These are phyloP conservation scores for Eucalyptus victrix DNA, from an alignment of 345 rosid species.

Conservation along the genomic window DNA sequence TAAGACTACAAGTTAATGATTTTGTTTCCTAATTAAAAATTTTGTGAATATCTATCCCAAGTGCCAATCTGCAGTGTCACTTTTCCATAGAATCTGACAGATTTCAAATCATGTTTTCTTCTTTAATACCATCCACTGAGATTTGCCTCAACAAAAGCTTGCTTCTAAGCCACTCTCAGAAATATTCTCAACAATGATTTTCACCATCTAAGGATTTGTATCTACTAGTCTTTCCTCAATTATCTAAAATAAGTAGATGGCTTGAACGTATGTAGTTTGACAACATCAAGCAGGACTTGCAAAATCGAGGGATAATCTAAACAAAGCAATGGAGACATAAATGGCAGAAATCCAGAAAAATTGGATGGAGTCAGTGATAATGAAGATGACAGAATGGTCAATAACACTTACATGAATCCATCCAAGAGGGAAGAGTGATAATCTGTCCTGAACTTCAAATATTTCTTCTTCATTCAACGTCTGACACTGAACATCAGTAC, in stretches of 20 bases:
- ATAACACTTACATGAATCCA: conserved; percentile 85
- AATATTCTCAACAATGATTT: not conserved
- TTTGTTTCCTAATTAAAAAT: not conserved
- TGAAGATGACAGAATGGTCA: not conserved
- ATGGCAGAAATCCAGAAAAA: not conserved
- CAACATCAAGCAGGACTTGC: not conserved
- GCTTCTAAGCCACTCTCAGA: not conserved
- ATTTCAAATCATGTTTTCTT: not conserved
- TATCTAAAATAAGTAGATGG: not conserved
- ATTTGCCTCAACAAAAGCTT: not conserved
- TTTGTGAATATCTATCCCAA: not conserved
- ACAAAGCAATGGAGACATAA: not conserved
- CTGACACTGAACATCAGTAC: conserved; percentile 48
- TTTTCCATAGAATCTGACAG: not conserved
- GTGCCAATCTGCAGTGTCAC: not conserved
- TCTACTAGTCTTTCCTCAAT: not conserved
- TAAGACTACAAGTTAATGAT: not conserved
- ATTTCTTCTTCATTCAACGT: conserved; percentile 92
- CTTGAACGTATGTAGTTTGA: not conserved
- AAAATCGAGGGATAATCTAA: not conserved
- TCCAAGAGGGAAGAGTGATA: conserved; percentile 83
- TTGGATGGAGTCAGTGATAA: not conserved
- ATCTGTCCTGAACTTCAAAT: conserved; percentile 81
- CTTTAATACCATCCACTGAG: not conserved
- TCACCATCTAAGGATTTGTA: not conserved